Conservation (phyloP, 805 yeast species). For the Metschnikowia arizonensis region DNA sequence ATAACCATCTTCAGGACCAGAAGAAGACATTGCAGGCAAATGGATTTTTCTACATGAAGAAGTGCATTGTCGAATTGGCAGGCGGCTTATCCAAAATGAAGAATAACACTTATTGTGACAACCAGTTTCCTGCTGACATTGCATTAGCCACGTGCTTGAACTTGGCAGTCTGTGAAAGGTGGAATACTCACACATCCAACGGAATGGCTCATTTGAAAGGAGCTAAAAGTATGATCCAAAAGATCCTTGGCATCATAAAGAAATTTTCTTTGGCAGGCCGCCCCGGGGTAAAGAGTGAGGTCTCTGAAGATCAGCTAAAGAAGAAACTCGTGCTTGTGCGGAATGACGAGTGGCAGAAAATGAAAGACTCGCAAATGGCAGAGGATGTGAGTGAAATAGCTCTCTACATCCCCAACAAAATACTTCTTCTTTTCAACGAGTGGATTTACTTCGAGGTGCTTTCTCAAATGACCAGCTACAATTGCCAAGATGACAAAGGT, state of each 20-base stretch:
- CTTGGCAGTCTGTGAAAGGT: constrained; percentile 61
- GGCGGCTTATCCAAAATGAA: constrained; percentile 43
- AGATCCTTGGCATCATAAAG: constrained; percentile 33
- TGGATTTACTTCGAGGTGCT: constrained; percentile 68
- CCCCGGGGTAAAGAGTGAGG: background rate
- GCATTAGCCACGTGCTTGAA: constrained; percentile 63
- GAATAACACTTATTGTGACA: constrained; percentile 19
- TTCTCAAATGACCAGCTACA: constrained; percentile 58
- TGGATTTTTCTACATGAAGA: constrained; percentile 57
- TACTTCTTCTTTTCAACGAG: constrained; percentile 55
- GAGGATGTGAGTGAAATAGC: background rate
- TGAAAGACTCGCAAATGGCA: constrained; percentile 12
- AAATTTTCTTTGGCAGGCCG: constrained; percentile 15
- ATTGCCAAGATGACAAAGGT: constrained; percentile 42
- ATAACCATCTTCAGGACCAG: constrained; percentile 37
- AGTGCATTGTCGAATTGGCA: constrained; percentile 55
- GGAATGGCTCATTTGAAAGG: constrained; percentile 69
- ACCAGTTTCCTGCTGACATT: constrained; percentile 52
- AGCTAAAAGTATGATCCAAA: constrained; percentile 56
- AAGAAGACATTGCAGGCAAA: constrained; percentile 42
- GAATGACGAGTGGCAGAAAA: constrained; percentile 31
- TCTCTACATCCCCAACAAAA: constrained; percentile 34
- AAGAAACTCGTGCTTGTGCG: constrained; percentile 29
- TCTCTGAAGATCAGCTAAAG: constrained; percentile 8
- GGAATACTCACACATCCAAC: constrained; percentile 64